These are phyloP conservation scores for Melampsora larici-populina DNA, from an alignment of 1,284 basidiomycete species.

Conservation along the genomic window DNA sequence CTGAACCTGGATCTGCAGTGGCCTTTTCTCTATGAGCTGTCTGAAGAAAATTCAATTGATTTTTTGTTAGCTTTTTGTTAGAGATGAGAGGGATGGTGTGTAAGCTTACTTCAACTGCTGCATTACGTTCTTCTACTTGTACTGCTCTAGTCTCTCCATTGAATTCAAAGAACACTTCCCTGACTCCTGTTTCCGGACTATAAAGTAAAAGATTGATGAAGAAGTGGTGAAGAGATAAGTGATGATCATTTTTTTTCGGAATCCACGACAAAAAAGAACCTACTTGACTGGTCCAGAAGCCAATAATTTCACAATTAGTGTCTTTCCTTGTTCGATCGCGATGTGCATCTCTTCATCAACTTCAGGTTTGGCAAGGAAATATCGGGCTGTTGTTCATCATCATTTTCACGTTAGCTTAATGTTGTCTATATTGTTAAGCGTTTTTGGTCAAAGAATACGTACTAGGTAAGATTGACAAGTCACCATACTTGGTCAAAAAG, in stretches of 20 bases:
- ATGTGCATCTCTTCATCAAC: constrained; percentile 95
- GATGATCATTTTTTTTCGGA: background rate
- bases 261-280: background rate
- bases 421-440: background rate
- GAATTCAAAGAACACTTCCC: constrained; percentile 94
- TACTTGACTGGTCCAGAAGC: constrained; percentile 84
- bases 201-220: background rate
- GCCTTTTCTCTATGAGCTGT: constrained; percentile 91
- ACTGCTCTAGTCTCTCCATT: constrained; percentile 72
- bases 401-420: background rate
- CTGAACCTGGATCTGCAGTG: constrained; percentile 83
- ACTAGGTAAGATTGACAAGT: constrained; percentile 34
- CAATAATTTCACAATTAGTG: constrained; percentile 90
- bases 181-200: constrained; percentile 73
- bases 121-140: constrained; percentile 89
- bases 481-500: constrained; percentile 24
- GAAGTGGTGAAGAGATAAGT: background rate
- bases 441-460: background rate
- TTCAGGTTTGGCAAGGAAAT: constrained; percentile 89
- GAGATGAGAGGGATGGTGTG: too few relatives aligned
- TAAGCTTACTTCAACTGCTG: constrained; percentile 68
- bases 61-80: background rate
- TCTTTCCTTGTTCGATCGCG: constrained; percentile 95
- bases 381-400: constrained; percentile 80
- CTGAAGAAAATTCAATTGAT: constrained; percentile 44